These are phyloP conservation scores for Sparassis latifolia DNA, from an alignment of 1,284 basidiomycete genomes.

Conservation along the genomic window DNA sequence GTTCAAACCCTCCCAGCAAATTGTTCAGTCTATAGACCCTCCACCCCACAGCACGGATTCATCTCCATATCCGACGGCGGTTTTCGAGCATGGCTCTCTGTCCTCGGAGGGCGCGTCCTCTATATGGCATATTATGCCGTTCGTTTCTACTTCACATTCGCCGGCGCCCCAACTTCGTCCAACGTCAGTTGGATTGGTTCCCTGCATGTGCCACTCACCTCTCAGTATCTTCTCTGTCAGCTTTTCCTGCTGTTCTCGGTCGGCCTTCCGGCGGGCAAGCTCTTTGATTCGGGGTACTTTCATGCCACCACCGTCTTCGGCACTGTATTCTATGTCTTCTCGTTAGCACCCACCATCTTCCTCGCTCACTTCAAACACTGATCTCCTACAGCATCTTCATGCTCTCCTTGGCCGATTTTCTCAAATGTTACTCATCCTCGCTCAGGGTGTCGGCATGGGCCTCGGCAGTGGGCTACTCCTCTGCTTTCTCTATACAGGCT, in stretches of 20 bases:
- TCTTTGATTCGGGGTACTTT: conserved; percentile 22
- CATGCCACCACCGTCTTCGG: conserved; percentile 1
- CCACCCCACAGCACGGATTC: too few species aligned
- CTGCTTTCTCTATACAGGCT: conserved; percentile 5
- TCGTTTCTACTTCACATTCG: conserved; percentile 6
- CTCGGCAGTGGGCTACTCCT: conserved; percentile 36
- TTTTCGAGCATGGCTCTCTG: too few species aligned
- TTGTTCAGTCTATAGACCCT: too few species aligned
- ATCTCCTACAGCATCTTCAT: conserved; percentile 17
- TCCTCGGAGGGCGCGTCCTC: too few species aligned
- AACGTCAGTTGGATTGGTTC: conserved; percentile 38
- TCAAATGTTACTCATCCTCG: conserved; percentile 19
- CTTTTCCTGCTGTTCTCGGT: conserved; percentile 24
- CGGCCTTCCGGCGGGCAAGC: conserved; percentile 21
- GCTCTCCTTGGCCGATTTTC: conserved; percentile 15
- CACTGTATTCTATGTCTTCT: conserved; percentile 4
- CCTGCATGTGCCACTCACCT: conserved; percentile 13
- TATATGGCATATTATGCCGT: too few species aligned
- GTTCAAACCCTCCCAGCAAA: too few species aligned
- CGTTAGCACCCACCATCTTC: conserved; percentile 11
- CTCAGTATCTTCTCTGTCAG: background rate
- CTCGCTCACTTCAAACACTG: background rate
- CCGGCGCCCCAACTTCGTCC: conserved; percentile 19
- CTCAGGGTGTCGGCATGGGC: conserved; percentile 32
- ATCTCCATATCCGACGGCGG: too few species aligned